Evolutionary conservation across 495 filamentous ascomycete species (phyloP), one percentile per base, ranked within the genome.

Genomic region (Symbiotaphrina buchneri): DNA sequence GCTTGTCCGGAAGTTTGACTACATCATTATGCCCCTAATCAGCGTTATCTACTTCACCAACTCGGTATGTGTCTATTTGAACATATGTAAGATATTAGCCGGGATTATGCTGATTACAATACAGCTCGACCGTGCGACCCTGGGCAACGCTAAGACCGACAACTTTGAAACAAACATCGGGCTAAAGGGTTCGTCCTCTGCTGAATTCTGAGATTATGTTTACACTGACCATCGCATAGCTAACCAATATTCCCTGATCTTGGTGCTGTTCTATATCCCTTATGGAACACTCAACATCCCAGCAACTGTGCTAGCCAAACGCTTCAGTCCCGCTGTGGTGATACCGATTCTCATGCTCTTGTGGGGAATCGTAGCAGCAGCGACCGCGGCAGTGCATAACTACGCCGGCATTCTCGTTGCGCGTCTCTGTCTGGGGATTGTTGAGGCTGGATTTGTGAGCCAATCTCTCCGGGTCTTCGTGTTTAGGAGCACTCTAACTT

Each of bases 341-440:
- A 41, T 46, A 8, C 45, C 43, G 14, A 24, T 33, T 13, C 26
- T 41, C 26, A 43, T 39, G 7, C 16, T 39, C 8, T 24, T 31
- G 10, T 59, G 53, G 55, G 51, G 53, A 2, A 43, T 51, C 18
- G 38, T 52, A 10, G 47, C 55, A 2, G 44, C 58, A 6, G 46
- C 44, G 5, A 45, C 53, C 33, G 48, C 48, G 14, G 39, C 37
- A 0, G 27, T 31, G 11, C 41, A 40, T 39, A 47, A 33, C 14
- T 40, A 37, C 26, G 37, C 4, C 14, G 6, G 22, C 13, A 7
- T 25, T 7, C 22, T 25, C 13, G 22, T 25, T 25, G 17, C 18
- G 22, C 33, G 33, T 11, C 27, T 32, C 18, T 21, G 20, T 10
- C 16, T 31, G 15, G 27, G 27, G 16, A 7, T 11, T 7, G 22